Conservation (phyloP, 2,329 filamentous ascomycete species). For the Lachnellula willkommii region DNA sequence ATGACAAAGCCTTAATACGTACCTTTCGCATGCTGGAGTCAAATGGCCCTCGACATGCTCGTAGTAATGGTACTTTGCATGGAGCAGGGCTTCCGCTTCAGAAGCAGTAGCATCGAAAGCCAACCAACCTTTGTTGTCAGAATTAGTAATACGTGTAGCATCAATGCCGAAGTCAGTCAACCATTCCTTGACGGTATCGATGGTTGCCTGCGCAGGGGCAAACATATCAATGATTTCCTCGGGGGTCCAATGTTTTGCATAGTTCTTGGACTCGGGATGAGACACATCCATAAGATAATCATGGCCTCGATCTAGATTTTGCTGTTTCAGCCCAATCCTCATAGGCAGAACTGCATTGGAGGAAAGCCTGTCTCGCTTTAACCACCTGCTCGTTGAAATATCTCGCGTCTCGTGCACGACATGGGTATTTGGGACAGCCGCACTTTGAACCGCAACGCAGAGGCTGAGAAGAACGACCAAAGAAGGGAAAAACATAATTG, state of each 20-base stretch:
- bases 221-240: conserved; percentile 48
- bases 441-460: background rate
- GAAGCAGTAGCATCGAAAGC: conserved; percentile 46
- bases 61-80: conserved; percentile 47
- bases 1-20: conserved; percentile 38
- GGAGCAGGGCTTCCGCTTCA: conserved; percentile 46
- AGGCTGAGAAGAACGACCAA: background rate
- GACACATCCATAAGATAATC: conserved; percentile 38
- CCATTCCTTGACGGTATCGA: conserved; percentile 50
- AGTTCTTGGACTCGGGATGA: conserved; percentile 37
- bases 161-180: conserved; percentile 46
- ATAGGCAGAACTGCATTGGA: conserved; percentile 32
- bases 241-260: conserved; percentile 42
- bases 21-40: conserved; percentile 47
- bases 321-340: conserved; percentile 40
- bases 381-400: conserved; percentile 11
- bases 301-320: conserved; percentile 40
- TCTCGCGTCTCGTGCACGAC: conserved; percentile 21
- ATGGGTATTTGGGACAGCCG: conserved; percentile 17
- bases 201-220: conserved; percentile 45
- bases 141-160: conserved; percentile 36
- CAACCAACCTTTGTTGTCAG: conserved; percentile 52
- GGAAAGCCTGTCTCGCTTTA: conserved; percentile 16
- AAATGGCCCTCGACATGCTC: conserved; percentile 39
- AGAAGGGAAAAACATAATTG: background rate